Percentiles rank a stretch among this genome's conserved stretches.
Conservation (phyloP, 176 grass and related monocot genomes). For the Lolium perenne region DNA sequence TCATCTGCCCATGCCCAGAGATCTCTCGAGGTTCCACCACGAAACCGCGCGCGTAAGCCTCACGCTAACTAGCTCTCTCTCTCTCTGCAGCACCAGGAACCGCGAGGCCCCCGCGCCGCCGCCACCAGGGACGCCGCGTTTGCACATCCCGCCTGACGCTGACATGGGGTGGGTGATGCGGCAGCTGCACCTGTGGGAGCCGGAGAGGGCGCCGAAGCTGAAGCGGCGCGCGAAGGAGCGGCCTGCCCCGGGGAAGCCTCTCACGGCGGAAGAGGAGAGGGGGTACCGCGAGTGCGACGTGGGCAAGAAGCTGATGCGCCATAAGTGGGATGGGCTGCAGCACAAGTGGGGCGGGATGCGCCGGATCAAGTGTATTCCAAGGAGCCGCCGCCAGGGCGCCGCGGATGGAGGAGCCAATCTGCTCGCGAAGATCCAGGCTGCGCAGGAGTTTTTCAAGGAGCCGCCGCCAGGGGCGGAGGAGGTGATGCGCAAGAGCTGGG, state of each 20-base stretch:
- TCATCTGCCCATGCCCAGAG: background rate
- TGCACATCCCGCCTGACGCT: too few relatives aligned
- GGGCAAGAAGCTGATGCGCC: constrained; percentile 24
- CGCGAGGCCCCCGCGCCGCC: background rate
- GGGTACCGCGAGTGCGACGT: constrained; percentile 23
- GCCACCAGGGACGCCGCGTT: background rate
- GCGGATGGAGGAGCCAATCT: too few relatives aligned
- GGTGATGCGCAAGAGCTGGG: too few relatives aligned
- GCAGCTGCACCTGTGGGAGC: background rate
- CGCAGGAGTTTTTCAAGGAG: too few relatives aligned
- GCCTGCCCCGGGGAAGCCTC: background rate
- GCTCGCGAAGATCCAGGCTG: too few relatives aligned
- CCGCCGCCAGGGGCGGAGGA: too few relatives aligned
- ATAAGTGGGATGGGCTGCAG: background rate
- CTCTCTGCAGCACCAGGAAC: background rate
- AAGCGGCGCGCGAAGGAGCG: background rate
- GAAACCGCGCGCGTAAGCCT: background rate
- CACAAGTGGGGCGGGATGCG: background rate
- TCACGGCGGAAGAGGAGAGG: background rate
- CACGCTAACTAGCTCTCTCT: background rate
- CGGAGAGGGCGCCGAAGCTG: background rate
- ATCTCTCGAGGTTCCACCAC: background rate
- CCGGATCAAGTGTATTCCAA: too few relatives aligned
- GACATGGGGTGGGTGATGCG: too few relatives aligned
- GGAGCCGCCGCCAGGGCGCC: too few relatives aligned